Base-by-base conservation (phyloP, 805 yeast genomes). In the Candida rishiriensis region DNA sequence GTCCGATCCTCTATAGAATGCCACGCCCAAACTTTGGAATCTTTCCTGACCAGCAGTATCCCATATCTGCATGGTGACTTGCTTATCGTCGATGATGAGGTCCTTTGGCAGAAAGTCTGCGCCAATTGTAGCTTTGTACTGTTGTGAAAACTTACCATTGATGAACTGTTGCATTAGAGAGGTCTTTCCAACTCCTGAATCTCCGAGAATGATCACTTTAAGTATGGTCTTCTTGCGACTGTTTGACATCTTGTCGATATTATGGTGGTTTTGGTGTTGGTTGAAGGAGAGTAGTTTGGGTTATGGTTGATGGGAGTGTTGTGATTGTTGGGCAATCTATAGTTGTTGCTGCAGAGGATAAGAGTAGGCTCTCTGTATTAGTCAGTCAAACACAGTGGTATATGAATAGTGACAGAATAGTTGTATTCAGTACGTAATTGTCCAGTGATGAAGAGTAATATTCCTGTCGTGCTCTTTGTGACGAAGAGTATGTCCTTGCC, bases 21-120 rank as follows among this genome's bases (percentile, higher is more conserved):
- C 98, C 36, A 91, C 97, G 13, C 98, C 98, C 49, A 91, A 72
- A 46, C 95, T 84, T 68, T 93, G 98, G 75, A 91, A 91, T 58
- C 99, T 77, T 67, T 91, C 99, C 71, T 91, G 99, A 32, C 99
- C 99, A 8, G 98, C 98, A 36, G 99, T 91, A 62, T 91, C 99
- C 99, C 99, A 91, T 43, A 93, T 85, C 68, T 86, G 91, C 75
- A 85, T 74, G 17, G 88, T 81, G 9, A 84, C 89, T 51, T 78
- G 77, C 56, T 84, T 85, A 64, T 85, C 93, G 63, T 93, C 98
- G 46, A 93, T 78, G 26, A 75, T 70, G 47, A 91, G 79, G 58
- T 91, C 98, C 65, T 90, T 91, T 33, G 97, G 91, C 51, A 89
- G 75, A 63, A 91, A 91, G 64, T 93, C 98, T 2, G 98, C 98